Conservation (phyloP, 2,329 filamentous ascomycete genomes). For the Dactylellina haptotyla region DNA sequence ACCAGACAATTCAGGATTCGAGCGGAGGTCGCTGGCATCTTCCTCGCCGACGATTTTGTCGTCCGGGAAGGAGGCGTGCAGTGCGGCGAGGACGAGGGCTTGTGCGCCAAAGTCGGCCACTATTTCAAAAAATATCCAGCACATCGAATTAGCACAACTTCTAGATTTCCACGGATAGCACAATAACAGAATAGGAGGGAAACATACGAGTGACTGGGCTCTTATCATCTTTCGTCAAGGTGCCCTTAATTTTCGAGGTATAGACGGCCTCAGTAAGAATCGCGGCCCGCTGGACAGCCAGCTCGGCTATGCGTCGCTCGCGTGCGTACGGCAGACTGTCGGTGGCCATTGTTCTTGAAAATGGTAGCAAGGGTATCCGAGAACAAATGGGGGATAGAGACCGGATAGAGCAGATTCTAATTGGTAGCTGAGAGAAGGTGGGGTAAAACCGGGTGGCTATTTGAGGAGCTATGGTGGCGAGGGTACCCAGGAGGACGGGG, state of each 20-base stretch:
- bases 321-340: slow-evolving; percentile 69
- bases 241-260: slow-evolving; percentile 91
- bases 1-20: slow-evolving; percentile 74
- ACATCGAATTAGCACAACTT: too few relatives aligned
- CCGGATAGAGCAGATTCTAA: slow-evolving; percentile 1
- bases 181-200: background rate
- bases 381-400: slow-evolving; percentile 15
- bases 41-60: slow-evolving; percentile 96
- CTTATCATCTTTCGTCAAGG: slow-evolving; percentile 91
- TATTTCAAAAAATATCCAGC: slow-evolving; percentile 10
- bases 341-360: slow-evolving; percentile 41
- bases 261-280: slow-evolving; percentile 81
- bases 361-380: background rate
- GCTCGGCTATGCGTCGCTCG: slow-evolving; percentile 83
- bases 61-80: slow-evolving; percentile 86
- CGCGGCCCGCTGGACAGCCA: slow-evolving; percentile 85
- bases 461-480: slow-evolving; percentile 31
- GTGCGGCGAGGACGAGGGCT: slow-evolving; percentile 90
- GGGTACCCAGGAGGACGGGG: slow-evolving; percentile 19
- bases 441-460: background rate
- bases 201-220: slow-evolving; percentile 82
- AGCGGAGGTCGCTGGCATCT: slow-evolving; percentile 81
- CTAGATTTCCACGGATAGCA: too few relatives aligned
- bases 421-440: background rate
- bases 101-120: slow-evolving; percentile 97